Evolutionary conservation across 345 rosid species (phyloP).

Genomic region (Punica granatum): DNA sequence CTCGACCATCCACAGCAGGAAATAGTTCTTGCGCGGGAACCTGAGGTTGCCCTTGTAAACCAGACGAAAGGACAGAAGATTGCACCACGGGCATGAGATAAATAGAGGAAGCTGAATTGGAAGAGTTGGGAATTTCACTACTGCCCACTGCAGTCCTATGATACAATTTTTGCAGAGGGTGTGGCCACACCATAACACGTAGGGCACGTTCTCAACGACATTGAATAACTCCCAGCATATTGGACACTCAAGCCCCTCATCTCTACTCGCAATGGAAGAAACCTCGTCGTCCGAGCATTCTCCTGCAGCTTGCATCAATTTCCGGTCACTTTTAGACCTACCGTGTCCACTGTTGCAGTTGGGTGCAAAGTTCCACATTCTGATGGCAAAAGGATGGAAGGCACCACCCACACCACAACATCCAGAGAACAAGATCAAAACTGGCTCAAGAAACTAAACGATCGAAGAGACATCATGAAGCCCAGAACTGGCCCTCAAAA

Average conservation of each 20-base stretch:
- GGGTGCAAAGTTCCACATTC: constrained; percentile 63
- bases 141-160: constrained; percentile 71
- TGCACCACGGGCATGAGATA: constrained; percentile 92
- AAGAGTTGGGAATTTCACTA: constrained; percentile 61
- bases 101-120: constrained; percentile 85
- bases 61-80: constrained; percentile 63
- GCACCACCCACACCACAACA: background rate
- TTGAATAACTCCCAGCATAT: constrained; percentile 90
- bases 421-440: constrained; percentile 11
- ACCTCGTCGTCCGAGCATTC: constrained; percentile 77
- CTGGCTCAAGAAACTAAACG: constrained; percentile 8
- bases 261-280: constrained; percentile 46
- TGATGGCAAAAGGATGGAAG: constrained; percentile 1
- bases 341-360: constrained; percentile 33
- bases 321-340: constrained; percentile 30
- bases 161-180: constrained; percentile 85
- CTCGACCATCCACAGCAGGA: constrained; percentile 94
- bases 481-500: background rate
- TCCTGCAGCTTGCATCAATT: constrained; percentile 24
- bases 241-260: constrained; percentile 81
- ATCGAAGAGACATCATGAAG: constrained; percentile 3
- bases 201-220: constrained; percentile 86
- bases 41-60: constrained; percentile 65
- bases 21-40: constrained; percentile 82
- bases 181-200: constrained; percentile 91